Evolutionary conservation across 2,329 filamentous ascomycete species (phyloP).

Genomic region (Calonectria hongkongensis): DNA sequence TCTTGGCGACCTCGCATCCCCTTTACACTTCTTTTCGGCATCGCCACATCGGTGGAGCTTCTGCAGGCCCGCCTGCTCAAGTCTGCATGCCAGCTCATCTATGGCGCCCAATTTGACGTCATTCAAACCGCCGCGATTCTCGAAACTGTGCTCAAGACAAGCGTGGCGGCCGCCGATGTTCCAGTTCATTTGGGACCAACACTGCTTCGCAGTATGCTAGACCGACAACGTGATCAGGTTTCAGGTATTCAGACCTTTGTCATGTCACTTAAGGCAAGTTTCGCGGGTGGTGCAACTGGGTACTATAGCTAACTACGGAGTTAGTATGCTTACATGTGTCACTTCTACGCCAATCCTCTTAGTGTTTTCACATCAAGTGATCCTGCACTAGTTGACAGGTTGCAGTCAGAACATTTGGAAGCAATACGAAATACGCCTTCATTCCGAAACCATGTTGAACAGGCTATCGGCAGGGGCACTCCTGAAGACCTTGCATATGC

Average conservation of each 20-base stretch:
- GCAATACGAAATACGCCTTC: slow-evolving; percentile 81
- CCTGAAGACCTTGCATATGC: slow-evolving; percentile 65
- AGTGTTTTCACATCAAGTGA: slow-evolving; percentile 74
- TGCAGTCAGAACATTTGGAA: slow-evolving; percentile 79
- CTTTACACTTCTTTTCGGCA: slow-evolving; percentile 85
- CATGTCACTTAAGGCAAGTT: slow-evolving; percentile 78
- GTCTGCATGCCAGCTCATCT: slow-evolving; percentile 78
- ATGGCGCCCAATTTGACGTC: slow-evolving; percentile 85
- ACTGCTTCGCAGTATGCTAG: slow-evolving; percentile 78
- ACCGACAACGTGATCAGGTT: slow-evolving; percentile 85
- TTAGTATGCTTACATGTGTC: slow-evolving; percentile 89
- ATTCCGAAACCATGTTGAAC: slow-evolving; percentile 75
- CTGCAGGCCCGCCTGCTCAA: slow-evolving; percentile 85
- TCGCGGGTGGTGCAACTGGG: neutral
- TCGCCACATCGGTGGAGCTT: slow-evolving; percentile 88
- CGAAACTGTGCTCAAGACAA: slow-evolving; percentile 81
- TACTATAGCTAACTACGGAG: slow-evolving; percentile 42
- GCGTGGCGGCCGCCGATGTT: slow-evolving; percentile 75
- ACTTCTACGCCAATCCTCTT: slow-evolving; percentile 87
- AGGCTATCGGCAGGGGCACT: slow-evolving; percentile 65
- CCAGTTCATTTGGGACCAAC: slow-evolving; percentile 78
- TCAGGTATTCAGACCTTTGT: slow-evolving; percentile 84
- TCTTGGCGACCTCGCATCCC: slow-evolving; percentile 85
- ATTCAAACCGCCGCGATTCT: slow-evolving; percentile 83
- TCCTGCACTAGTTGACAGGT: slow-evolving; percentile 50